Conservation (phyloP, 257 asterid genomes). For the Solanum boliviense region DNA sequence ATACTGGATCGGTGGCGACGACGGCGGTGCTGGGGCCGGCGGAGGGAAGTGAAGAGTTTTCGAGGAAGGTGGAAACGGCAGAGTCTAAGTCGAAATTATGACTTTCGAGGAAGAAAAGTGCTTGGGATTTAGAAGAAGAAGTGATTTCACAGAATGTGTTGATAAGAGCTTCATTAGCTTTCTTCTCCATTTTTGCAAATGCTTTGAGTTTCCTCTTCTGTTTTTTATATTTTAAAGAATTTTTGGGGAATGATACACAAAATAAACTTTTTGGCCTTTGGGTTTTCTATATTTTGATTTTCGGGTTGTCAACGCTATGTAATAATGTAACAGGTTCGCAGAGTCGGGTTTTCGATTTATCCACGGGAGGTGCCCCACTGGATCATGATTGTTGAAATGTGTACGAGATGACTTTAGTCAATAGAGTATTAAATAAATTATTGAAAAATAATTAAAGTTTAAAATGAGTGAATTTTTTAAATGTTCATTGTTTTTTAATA, state of each 20-base stretch:
- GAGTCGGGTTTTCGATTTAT: no score
- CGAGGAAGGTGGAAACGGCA: constrained; percentile 76
- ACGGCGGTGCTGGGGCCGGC: background rate
- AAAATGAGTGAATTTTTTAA: no score
- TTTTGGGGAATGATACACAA: background rate
- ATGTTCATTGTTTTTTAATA: no score
- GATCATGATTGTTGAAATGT: no score
- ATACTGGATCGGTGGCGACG: background rate
- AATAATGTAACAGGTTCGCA: no score
- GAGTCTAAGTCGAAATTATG: constrained; percentile 73
- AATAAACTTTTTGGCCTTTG: background rate
- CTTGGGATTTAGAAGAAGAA: constrained; percentile 45
- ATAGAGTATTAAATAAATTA: no score
- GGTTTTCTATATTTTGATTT: background rate
- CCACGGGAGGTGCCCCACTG: no score
- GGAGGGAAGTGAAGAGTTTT: constrained; percentile 20
- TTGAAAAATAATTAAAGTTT: no score
- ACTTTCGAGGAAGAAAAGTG: constrained; percentile 64
- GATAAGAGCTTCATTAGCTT: constrained; percentile 17
- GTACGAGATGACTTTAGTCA: no score
- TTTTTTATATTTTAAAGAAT: no score
- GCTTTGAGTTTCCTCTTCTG: background rate
- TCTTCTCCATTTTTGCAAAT: constrained; percentile 16
- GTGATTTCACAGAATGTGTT: constrained; percentile 67
- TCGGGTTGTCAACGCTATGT: background rate